Conservation (phyloP, 352 stramenopile genomes). For the Pythium myriotylum region DNA sequence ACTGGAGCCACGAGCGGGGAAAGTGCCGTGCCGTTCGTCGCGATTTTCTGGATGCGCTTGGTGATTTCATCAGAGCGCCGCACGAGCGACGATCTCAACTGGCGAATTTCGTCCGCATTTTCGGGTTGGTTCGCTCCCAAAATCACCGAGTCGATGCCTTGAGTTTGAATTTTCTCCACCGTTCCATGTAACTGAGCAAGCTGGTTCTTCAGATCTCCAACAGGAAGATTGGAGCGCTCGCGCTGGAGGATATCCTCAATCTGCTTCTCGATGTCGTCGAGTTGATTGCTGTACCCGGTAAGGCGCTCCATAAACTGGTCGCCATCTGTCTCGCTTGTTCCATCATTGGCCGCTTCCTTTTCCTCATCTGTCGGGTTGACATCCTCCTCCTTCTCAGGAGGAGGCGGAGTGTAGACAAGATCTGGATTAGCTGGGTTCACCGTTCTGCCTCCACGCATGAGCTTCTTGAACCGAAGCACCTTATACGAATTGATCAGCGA, state of each 20-base stretch:
- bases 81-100: conserved; percentile 70
- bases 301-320: conserved; percentile 51
- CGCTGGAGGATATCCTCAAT: conserved; percentile 55
- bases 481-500: conserved; percentile 58
- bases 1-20: conserved; percentile 10
- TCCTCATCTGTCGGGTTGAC: conserved; percentile 12
- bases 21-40: conserved; percentile 15
- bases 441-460: conserved; percentile 70
- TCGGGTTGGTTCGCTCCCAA: conserved; percentile 59
- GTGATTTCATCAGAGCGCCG: conserved; percentile 62
- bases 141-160: conserved; percentile 83
- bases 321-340: conserved; percentile 11
- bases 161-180: conserved; percentile 80
- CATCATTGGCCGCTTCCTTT: conserved; percentile 6
- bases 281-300: conserved; percentile 43
- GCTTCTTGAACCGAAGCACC: conserved; percentile 85
- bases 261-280: conserved; percentile 52
- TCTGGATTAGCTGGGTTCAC: conserved; percentile 75
- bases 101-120: conserved; percentile 74
- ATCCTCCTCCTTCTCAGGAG: conserved; percentile 34
- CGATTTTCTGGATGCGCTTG: conserved; percentile 62
- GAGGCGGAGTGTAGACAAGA: conserved; percentile 69
- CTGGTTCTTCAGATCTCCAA: conserved; percentile 59
- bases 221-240: conserved; percentile 41
- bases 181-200: conserved; percentile 73